Conservation (phyloP, 2,329 filamentous ascomycete genomes). For the Cercospora sojina region DNA sequence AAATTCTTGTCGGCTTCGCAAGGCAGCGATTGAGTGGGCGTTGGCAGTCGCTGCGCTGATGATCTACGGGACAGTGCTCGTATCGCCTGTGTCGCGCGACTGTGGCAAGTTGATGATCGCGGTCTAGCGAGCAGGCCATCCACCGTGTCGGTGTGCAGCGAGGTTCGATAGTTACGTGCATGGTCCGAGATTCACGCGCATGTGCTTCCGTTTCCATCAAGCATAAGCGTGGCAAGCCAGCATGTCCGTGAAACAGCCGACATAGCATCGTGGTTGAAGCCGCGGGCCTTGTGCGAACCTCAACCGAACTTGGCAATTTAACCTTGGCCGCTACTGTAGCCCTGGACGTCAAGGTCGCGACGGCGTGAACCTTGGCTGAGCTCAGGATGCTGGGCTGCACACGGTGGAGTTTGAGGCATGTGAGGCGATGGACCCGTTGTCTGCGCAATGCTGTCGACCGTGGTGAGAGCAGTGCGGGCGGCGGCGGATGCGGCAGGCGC, state of each 20-base stretch:
- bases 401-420: neutral
- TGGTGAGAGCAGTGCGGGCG: neutral
- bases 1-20: neutral
- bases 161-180: neutral
- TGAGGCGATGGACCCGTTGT: neutral
- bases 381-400: neutral
- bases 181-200: slow-evolving; percentile 19
- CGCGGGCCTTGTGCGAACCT: slow-evolving; percentile 12
- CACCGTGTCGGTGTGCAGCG: slow-evolving; percentile 1
- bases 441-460: neutral
- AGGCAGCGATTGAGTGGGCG: neutral
- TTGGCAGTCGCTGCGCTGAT: neutral
- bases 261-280: slow-evolving; percentile 17
- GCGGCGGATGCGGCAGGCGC: neutral
- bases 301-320: slow-evolving; percentile 15
- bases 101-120: neutral
- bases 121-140: neutral
- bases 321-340: slow-evolving; percentile 13
- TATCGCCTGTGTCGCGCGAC: neutral
- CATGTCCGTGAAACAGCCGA: slow-evolving; percentile 18
- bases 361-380: slow-evolving; percentile 9
- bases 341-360: slow-evolving; percentile 2
- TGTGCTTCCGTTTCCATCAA: slow-evolving; percentile 6
- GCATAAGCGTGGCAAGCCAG: slow-evolving; percentile 10
- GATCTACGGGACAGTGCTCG: neutral